Evolutionary conservation across 352 stramenopile genomes (phyloP).

Genomic region (Thraustotheca clavata): DNA sequence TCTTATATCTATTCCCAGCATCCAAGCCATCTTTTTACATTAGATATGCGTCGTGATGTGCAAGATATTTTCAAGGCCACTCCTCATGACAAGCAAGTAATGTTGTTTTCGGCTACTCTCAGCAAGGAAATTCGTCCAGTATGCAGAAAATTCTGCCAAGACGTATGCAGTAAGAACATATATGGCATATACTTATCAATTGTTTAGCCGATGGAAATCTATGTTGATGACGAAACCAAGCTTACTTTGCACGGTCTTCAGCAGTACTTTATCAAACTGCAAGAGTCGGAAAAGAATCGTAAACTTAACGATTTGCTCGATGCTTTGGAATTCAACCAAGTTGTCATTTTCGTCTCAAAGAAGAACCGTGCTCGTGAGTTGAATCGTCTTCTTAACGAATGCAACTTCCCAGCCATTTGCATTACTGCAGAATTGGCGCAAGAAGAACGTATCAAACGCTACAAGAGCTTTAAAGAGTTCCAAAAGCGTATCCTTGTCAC

Average conservation of each 20-base stretch:
- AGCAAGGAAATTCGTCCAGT: constrained; percentile 98
- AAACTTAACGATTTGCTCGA: constrained; percentile 99
- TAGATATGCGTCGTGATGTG: constrained; percentile 98
- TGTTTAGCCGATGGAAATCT: constrained; percentile 97
- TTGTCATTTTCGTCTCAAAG: constrained; percentile 98
- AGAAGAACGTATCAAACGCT: constrained; percentile 96
- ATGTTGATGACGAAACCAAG: constrained; percentile 99
- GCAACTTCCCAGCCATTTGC: constrained; percentile 99
- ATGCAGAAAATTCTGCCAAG: constrained; percentile 99
- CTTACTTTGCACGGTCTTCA: constrained; percentile 99
- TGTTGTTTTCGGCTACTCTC: constrained; percentile 99
- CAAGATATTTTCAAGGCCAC: constrained; percentile 99
- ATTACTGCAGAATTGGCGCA: constrained; percentile 97
- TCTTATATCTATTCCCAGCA: background rate
- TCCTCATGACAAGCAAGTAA: constrained; percentile 99
- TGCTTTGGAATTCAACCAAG: constrained; percentile 99
- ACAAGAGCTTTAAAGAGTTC: constrained; percentile 99
- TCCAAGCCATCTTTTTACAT: constrained; percentile 4
- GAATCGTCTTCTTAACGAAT: constrained; percentile 97
- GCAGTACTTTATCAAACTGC: constrained; percentile 99
- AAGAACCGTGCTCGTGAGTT: constrained; percentile 95
- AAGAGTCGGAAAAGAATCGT: constrained; percentile 98
- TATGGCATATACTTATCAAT: background rate
- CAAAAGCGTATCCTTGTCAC: constrained; percentile 99
- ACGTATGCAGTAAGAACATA: constrained; percentile 47